Conservation (phyloP, 1,284 basidiomycete species). For the Puccinia hordei region DNA sequence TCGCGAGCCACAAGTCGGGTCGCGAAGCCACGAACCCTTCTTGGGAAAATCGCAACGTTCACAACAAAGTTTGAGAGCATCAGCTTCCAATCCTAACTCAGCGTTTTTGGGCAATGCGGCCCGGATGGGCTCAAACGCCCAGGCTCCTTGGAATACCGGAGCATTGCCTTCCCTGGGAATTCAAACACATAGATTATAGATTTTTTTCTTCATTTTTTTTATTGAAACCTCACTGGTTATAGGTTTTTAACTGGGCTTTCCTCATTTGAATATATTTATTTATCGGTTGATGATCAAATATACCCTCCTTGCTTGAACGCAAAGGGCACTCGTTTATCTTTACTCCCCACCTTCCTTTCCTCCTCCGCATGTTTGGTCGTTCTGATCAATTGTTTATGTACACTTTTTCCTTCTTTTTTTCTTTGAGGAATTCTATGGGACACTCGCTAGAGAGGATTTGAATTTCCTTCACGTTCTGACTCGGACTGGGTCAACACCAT, state of each 20-base stretch:
- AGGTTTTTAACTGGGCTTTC: not conserved
- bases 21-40: not conserved
- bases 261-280: not conserved
- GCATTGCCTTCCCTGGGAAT: constrained; percentile 2
- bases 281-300: not conserved
- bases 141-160: constrained; percentile 7
- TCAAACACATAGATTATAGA: constrained; percentile 4
- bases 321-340: not conserved
- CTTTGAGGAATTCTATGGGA: too few relatives aligned
- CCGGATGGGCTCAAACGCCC: not conserved
- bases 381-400: not conserved
- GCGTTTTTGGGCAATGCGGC: constrained; percentile 6
- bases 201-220: not conserved
- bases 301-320: constrained; percentile 2
- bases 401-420: not conserved
- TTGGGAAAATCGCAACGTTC: not conserved
- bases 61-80: not conserved
- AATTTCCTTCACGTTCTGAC: too few relatives aligned
- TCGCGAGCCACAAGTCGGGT: not conserved
- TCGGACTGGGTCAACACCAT: too few relatives aligned
- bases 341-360: not conserved
- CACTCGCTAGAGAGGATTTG: too few relatives aligned
- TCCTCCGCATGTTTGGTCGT: not conserved
- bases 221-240: not conserved
- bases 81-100: constrained; percentile 15